Conservation (phyloP, 306 rosid genomes). For the Comarum palustre region DNA sequence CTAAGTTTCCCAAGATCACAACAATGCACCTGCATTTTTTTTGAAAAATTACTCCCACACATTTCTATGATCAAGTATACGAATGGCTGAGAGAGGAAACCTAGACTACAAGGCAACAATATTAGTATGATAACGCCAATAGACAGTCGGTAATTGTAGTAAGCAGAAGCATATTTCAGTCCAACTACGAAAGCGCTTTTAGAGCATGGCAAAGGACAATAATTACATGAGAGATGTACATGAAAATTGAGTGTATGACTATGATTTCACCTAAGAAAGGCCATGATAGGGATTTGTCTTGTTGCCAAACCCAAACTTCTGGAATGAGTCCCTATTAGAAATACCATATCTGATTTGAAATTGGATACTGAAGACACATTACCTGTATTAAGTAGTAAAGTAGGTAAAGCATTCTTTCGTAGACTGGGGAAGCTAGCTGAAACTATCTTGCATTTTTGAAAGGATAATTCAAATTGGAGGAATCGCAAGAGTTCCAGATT, state of each 20-base stretch:
- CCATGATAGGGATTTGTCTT: slow-evolving; percentile 18
- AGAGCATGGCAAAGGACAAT: slow-evolving; percentile 30
- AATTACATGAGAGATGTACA: slow-evolving; percentile 27
- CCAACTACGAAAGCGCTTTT: slow-evolving; percentile 28
- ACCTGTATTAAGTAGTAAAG: slow-evolving; percentile 8
- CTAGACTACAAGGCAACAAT: slow-evolving; percentile 34
- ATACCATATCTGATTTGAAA: slow-evolving; percentile 3
- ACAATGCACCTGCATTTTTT: slow-evolving; percentile 29
- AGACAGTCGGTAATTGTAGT: not conserved
- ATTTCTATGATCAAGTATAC: slow-evolving; percentile 28
- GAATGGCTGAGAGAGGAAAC: slow-evolving; percentile 35
- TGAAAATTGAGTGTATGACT: slow-evolving; percentile 12
- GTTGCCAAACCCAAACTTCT: slow-evolving; percentile 13
- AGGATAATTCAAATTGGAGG: not conserved
- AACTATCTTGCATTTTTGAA: not conserved
- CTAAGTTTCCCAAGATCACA: slow-evolving; percentile 14
- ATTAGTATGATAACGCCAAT: slow-evolving; percentile 16
- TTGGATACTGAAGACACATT: slow-evolving; percentile 8
- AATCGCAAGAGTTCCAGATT: slow-evolving; percentile 11
- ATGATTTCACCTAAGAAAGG: slow-evolving; percentile 21
- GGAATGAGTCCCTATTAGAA: slow-evolving; percentile 8
- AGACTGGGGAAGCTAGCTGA: not conserved
- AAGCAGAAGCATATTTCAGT: slow-evolving; percentile 18
- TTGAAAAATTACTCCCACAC: slow-evolving; percentile 34
- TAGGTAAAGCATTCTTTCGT: slow-evolving; percentile 12